These are phyloP conservation scores for Carex parvula DNA, from an alignment of 176 grass and related monocot genomes.

Conservation along the genomic window DNA sequence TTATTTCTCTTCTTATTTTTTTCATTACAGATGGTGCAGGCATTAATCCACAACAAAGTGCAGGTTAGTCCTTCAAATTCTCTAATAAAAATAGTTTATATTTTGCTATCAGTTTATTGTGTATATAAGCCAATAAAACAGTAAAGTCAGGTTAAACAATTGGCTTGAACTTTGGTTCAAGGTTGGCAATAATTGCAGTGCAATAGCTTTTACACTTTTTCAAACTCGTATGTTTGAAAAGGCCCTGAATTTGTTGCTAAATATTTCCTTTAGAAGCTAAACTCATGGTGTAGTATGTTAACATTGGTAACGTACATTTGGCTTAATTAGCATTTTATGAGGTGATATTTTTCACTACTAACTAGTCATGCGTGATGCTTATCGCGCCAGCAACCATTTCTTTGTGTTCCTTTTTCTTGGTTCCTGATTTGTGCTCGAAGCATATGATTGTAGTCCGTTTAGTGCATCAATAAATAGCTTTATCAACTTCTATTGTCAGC, in stretches of 20 bases:
- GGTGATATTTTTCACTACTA: not conserved
- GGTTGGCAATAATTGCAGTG: constrained; percentile 15
- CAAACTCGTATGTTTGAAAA: constrained; percentile 10
- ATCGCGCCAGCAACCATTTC: not conserved
- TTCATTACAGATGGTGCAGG: constrained; percentile 84
- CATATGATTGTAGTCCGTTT: not conserved
- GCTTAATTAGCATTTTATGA: not conserved
- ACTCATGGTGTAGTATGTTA: not conserved
- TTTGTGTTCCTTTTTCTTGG: not conserved
- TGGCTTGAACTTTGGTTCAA: constrained; percentile 25
- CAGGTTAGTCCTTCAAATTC: constrained; percentile 40
- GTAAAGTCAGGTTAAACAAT: constrained; percentile 23
- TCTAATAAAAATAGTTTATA: not conserved
- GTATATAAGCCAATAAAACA: constrained; percentile 17
- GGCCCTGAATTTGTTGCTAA: constrained; percentile 6
- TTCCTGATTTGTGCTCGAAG: not conserved
- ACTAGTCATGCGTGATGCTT: not conserved
- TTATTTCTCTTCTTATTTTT: not conserved
- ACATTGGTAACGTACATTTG: not conserved
- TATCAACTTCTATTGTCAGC: not conserved
- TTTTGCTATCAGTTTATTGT: not conserved
- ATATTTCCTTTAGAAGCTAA: not conserved
- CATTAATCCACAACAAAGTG: constrained; percentile 98
- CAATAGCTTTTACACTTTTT: not conserved
- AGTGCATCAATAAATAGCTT: not conserved